phyloP scores from a whole-genome alignment of 371 early-diverging fungal species.

The Thermomucor indicae-seudaticae region DNA sequence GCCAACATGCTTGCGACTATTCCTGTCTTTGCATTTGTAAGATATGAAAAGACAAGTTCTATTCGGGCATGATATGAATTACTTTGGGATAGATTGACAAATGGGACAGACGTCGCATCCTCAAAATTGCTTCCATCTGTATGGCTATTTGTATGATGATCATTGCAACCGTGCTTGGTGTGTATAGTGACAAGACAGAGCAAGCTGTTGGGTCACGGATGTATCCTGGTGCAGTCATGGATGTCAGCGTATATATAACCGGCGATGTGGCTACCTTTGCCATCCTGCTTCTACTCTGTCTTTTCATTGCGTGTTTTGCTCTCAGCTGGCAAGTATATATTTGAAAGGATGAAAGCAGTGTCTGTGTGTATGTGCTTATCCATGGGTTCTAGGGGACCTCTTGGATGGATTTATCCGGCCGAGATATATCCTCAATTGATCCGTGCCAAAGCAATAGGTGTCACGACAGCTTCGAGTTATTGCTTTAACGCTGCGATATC shows the following conservation, averaged over 20 bases:
- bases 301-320: constrained; percentile 70
- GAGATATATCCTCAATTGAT: constrained; percentile 78
- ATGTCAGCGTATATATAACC: constrained; percentile 9
- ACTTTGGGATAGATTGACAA: constrained; percentile 17
- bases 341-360: not conserved
- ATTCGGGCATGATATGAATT: not conserved
- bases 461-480: constrained; percentile 85
- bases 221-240: not conserved
- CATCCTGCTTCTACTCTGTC: constrained; percentile 53
- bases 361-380: constrained; percentile 26
- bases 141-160: constrained; percentile 25
- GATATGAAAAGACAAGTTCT: not conserved
- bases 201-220: not conserved
- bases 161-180: constrained; percentile 27
- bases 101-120: constrained; percentile 18
- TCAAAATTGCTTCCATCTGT: constrained; percentile 9
- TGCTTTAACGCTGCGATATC: constrained; percentile 62
- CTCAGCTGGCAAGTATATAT: constrained; percentile 12
- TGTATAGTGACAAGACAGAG: constrained; percentile 1
- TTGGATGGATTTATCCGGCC: constrained; percentile 87
- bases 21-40: constrained; percentile 20
- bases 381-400: too few species aligned
- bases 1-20: constrained; percentile 21
- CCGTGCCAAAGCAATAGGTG: constrained; percentile 75
- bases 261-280: constrained; percentile 39